Base-by-base conservation (phyloP, 495 filamentous ascomycete genomes). In the Trichoderma parareesei region DNA sequence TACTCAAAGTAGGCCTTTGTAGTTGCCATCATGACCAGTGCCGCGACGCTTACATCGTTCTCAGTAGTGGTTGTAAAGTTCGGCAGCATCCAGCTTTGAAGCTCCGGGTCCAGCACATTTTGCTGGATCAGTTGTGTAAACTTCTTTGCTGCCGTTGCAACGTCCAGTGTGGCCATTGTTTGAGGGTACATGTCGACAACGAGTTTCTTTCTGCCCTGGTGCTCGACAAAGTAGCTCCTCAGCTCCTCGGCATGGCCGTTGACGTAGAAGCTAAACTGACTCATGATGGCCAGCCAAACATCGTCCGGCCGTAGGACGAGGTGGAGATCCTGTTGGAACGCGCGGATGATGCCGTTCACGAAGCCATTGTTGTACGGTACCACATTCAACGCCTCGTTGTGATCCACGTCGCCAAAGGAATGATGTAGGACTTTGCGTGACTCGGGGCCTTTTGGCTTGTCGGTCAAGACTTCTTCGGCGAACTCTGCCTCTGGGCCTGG, bases 251-350 rank as follows among this genome's bases (percentile, higher is more conserved):
- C 70, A 68, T 84, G 71, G 8, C 70, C 75, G 63, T 81, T 81
- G 65, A 85, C 70, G 70, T 80, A 84, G 61, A 79, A 68, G 67
- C 71, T 80, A 10, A 88, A 72, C 67, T 87, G 84, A 5, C 77
- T 75, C 3, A 86, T 70, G 65, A 87, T 84, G 57, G 80, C 74
- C 48, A 86, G 75, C 84, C 85, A 88, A 53, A 88, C 73, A 68
- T 88, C 85, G 49, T 88, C 84, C 13, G 84, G 85, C 14, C 85
- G 80, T 61, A 88, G 72, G 11, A 76, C 72, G 11, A 87, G 77
- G 64, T 82, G 74, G 63, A 82, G 80, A 64, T 88, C 46, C 20
- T 49, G 46, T 18, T 49, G 46, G 20, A 49, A 49, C 16, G 46
- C 46, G 14, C n/a, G 82, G 7, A 49, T 49, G 5, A 49, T 49